phyloP scores from a whole-genome alignment of 1,139 yeast species.

The Saccharomyces hybrid region DNA sequence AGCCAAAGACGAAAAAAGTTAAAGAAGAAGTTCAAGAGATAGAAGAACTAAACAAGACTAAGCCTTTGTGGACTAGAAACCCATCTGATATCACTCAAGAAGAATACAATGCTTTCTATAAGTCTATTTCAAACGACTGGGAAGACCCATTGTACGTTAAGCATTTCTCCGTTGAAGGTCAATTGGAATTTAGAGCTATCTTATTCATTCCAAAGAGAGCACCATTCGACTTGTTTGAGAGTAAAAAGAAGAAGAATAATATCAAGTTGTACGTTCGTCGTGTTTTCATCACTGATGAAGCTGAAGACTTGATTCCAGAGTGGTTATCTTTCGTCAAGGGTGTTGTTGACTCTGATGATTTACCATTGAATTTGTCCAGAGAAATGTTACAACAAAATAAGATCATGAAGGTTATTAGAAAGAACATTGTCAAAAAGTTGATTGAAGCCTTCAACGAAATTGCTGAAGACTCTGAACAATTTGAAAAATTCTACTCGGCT shows the following conservation, averaged over 20 bases:
- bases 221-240: conserved; percentile 95
- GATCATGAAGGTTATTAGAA: conserved; percentile 98
- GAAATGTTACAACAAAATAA: conserved; percentile 99
- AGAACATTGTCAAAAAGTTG: conserved; percentile 97
- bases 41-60: conserved; percentile 98
- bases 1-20: conserved; percentile 59
- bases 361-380: conserved; percentile 99
- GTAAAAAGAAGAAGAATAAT: conserved; percentile 98
- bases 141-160: conserved; percentile 99
- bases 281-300: conserved; percentile 99
- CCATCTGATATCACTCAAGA: conserved; percentile 97
- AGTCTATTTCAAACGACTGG: conserved; percentile 99
- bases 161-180: conserved; percentile 99
- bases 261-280: conserved; percentile 99
- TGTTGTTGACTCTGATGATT: conserved; percentile 99
- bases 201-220: conserved; percentile 98
- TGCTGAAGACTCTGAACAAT: conserved; percentile 98
- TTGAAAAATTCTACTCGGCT: conserved; percentile 96
- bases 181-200: conserved; percentile 97
- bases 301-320: conserved; percentile 98
- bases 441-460: conserved; percentile 98
- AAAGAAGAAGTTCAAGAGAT: conserved; percentile 82
- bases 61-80: conserved; percentile 99
- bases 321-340: conserved; percentile 98
- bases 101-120: conserved; percentile 98